Conservation (phyloP, 805 yeast species). For the Lachancea sp. region DNA sequence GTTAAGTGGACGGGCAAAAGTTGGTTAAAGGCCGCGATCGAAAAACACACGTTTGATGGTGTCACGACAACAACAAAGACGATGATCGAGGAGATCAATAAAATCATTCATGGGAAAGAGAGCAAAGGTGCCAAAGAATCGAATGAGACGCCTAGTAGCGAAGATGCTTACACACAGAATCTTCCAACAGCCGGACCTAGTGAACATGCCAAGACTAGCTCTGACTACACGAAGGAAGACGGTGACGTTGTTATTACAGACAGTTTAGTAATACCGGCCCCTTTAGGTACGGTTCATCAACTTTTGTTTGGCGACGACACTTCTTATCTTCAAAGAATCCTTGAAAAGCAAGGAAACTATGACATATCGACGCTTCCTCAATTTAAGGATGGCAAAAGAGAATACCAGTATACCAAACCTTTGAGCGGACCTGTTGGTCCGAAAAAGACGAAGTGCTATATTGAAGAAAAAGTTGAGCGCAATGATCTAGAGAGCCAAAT, state of each 20-base stretch:
- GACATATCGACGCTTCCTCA: constrained; percentile 48
- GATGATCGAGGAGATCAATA: constrained; percentile 42
- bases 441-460: constrained; percentile 59
- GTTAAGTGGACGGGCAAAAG: constrained; percentile 71
- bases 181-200: constrained; percentile 34
- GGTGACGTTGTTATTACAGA: constrained; percentile 47
- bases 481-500: constrained; percentile 40
- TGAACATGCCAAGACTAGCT: constrained; percentile 41
- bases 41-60: constrained; percentile 66
- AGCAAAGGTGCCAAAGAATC: constrained; percentile 11
- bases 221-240: constrained; percentile 38
- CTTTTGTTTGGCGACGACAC: constrained; percentile 59
- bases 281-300: constrained; percentile 56
- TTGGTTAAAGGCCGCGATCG: constrained; percentile 73
- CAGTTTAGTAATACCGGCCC: constrained; percentile 50
- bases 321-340: constrained; percentile 39
- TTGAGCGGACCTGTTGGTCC: constrained; percentile 62
- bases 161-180: constrained; percentile 15
- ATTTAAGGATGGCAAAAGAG: constrained; percentile 39
- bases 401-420: constrained; percentile 53
- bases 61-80: constrained; percentile 53
- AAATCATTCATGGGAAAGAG: constrained; percentile 19
- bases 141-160: constrained; percentile 5
- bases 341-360: constrained; percentile 55
- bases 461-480: constrained; percentile 49